phyloP scores from a whole-genome alignment of 768 basidiomycete species.

The Leucocoprinus sp. region DNA sequence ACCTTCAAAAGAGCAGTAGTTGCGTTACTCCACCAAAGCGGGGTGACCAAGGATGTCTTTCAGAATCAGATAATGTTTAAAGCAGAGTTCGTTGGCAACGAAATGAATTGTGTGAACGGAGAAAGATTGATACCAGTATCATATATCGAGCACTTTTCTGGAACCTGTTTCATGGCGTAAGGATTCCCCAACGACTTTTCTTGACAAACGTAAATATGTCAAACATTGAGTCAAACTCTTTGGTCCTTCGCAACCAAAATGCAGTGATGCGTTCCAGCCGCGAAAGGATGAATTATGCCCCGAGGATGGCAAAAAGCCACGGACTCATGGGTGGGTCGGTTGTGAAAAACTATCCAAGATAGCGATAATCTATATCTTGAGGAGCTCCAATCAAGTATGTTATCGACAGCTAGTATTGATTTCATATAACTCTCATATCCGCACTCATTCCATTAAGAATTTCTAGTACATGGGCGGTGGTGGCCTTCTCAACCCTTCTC shows the following conservation, averaged over 20 bases:
- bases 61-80: constrained; percentile 59
- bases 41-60: constrained; percentile 78
- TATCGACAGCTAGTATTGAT: constrained; percentile 44
- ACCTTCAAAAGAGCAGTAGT: constrained; percentile 93
- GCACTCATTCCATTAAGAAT: constrained; percentile 42
- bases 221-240: too few relatives aligned
- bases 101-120: constrained; percentile 86
- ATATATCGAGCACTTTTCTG: too few relatives aligned
- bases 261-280: constrained; percentile 35
- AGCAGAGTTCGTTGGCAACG: constrained; percentile 70
- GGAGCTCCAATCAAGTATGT: constrained; percentile 25
- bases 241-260: constrained; percentile 9
- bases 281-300: constrained; percentile 89
- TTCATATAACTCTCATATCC: constrained; percentile 34
- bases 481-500: constrained; percentile 89
- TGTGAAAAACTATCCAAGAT: constrained; percentile 90
- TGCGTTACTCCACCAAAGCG: constrained; percentile 81
- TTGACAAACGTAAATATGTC: too few relatives aligned
- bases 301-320: constrained; percentile 97
- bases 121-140: constrained; percentile 74
- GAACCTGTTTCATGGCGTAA: too few relatives aligned
- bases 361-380: constrained; percentile 89
- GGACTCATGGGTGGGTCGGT: constrained; percentile 99
- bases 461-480: constrained; percentile 96
- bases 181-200: too few relatives aligned